phyloP scores from a whole-genome alignment of 2,329 filamentous ascomycete genomes.

The Ustulina deusta region DNA sequence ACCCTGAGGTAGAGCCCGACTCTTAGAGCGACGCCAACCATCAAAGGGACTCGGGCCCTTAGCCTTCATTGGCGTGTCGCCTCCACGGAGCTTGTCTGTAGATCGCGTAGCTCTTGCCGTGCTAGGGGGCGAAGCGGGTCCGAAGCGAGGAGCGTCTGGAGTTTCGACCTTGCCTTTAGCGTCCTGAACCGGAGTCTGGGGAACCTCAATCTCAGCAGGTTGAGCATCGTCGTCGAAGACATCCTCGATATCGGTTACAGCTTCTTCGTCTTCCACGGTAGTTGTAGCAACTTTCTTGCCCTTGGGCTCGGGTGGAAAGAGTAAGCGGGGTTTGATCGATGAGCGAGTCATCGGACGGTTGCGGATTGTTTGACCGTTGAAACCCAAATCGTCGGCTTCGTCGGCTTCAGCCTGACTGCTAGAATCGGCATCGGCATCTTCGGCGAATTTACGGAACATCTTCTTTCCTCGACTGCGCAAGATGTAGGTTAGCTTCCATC shows the following conservation, averaged over 20 bases:
- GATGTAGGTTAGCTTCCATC: slow-evolving; percentile 42
- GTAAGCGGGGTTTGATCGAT: slow-evolving; percentile 76
- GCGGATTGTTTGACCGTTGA: slow-evolving; percentile 48
- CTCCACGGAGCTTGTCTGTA: slow-evolving; percentile 61
- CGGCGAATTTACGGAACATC: slow-evolving; percentile 76
- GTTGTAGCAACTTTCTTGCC: slow-evolving; percentile 57
- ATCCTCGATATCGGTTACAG: slow-evolving; percentile 69
- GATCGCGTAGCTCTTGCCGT: slow-evolving; percentile 71
- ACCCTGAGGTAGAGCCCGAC: slow-evolving; percentile 55
- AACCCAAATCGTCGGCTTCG: slow-evolving; percentile 19
- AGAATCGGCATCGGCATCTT: slow-evolving; percentile 53
- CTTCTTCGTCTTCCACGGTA: slow-evolving; percentile 68
- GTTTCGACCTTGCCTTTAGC: slow-evolving; percentile 57
- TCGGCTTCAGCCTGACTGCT: slow-evolving; percentile 51
- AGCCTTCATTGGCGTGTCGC: slow-evolving; percentile 57
- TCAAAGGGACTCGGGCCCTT: slow-evolving; percentile 71
- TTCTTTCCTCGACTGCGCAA: slow-evolving; percentile 78
- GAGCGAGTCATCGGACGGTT: slow-evolving; percentile 69
- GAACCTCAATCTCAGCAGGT: slow-evolving; percentile 52
- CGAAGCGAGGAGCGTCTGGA: slow-evolving; percentile 67
- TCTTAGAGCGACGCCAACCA: slow-evolving; percentile 75
- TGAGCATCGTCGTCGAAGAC: slow-evolving; percentile 55
- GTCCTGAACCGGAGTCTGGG: slow-evolving; percentile 52
- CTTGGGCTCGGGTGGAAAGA: slow-evolving; percentile 71
- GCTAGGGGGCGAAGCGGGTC: slow-evolving; percentile 71